Conservation (phyloP, 805 yeast genomes). For the Ascoidea asiatica region DNA sequence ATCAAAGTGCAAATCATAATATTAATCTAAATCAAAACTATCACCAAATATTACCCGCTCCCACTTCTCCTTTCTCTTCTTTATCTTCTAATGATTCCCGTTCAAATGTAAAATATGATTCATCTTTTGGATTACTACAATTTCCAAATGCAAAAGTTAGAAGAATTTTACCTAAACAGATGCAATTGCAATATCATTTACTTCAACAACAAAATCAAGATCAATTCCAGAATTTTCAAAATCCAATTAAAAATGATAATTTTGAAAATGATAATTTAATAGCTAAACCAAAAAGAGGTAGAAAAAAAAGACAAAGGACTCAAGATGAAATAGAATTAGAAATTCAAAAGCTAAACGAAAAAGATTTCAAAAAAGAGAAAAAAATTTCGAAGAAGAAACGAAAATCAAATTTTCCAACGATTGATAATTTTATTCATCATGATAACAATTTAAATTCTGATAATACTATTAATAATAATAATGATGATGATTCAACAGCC, state of each 20-base stretch:
- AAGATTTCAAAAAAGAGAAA: background rate
- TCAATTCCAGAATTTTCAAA: no score
- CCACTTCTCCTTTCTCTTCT: no score
- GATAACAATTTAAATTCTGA: background rate
- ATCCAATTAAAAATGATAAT: background rate
- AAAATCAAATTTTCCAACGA: background rate
- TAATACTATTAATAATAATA: background rate
- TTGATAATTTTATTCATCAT: background rate
- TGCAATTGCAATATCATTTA: background rate
- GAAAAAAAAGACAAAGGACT: background rate
- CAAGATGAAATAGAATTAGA: background rate
- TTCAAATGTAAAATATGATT: no score
- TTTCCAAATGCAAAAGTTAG: background rate
- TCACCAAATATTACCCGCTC: no score
- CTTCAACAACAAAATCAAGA: background rate
- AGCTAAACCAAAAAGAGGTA: background rate
- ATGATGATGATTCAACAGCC: background rate
- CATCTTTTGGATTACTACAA: no score
- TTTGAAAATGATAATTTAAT: background rate
- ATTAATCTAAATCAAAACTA: no score
- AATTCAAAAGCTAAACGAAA: background rate
- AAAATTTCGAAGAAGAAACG: background rate
- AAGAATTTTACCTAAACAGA: background rate
- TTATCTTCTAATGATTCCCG: no score
- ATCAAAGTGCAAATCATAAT: no score